A percentile compares a stretch with the other conserved stretches of the same genome.
phyloP scores from a whole-genome alignment of 2,329 filamentous ascomycete genomes.

The Lecanicillium sp. region DNA sequence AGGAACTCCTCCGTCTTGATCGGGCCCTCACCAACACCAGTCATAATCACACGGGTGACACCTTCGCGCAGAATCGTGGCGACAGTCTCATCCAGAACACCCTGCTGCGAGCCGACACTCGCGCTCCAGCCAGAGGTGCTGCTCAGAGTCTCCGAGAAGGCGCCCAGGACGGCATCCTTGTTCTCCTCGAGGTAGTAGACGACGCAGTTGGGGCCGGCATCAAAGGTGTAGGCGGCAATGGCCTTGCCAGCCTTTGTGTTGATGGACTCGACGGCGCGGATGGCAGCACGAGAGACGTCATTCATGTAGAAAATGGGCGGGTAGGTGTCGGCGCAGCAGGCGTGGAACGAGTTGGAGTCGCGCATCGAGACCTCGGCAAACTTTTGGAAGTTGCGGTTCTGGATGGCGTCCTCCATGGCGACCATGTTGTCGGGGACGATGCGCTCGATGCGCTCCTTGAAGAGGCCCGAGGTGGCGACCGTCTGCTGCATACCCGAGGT shows the following conservation, averaged over 20 bases:
- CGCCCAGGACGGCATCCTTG: conserved; percentile 64
- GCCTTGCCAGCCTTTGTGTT: conserved; percentile 73
- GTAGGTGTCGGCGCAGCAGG: conserved; percentile 88
- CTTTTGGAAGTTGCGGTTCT: conserved; percentile 69
- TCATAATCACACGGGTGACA: conserved; percentile 84
- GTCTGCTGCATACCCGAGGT: conserved; percentile 97
- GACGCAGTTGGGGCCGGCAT: conserved; percentile 94
- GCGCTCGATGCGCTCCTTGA: conserved; percentile 64
- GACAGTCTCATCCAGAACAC: conserved; percentile 60
- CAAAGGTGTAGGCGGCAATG: conserved; percentile 92
- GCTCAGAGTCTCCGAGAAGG: conserved; percentile 63
- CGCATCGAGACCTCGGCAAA: conserved; percentile 93
- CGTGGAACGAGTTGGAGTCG: conserved; percentile 96
- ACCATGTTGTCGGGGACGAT: conserved; percentile 81
- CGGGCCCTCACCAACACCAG: conserved; percentile 85
- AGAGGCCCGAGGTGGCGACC: conserved; percentile 83
- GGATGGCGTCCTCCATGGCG: conserved; percentile 77
- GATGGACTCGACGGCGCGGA: conserved; percentile 82
- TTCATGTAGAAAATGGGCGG: conserved; percentile 99
- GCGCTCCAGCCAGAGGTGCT: conserved; percentile 67
- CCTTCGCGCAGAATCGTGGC: conserved; percentile 65
- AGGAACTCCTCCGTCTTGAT: conserved; percentile 72
- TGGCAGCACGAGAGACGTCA: conserved; percentile 80
- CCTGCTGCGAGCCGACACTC: conserved; percentile 45
- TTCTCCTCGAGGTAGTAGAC: conserved; percentile 89